Conservation (phyloP, 352 stramenopile species). For the Globisporangium megalacanthum region DNA sequence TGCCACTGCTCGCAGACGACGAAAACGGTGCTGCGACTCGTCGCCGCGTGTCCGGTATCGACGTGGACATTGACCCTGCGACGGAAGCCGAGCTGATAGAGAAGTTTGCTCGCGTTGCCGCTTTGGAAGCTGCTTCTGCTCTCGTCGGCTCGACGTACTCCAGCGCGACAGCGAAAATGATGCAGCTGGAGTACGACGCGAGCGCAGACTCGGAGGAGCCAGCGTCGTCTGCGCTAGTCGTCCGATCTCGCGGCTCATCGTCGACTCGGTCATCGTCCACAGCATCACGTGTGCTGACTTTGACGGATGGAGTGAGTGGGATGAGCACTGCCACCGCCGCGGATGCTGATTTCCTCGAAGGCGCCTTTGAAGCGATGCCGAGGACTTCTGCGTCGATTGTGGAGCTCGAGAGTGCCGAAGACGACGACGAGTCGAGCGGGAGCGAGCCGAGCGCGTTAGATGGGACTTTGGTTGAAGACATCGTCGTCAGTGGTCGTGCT, state of each 20-base stretch:
- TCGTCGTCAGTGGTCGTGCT: conserved; percentile 6
- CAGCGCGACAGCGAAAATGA: conserved; percentile 24
- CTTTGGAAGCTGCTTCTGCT: conserved; percentile 38
- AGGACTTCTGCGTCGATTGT: conserved; percentile 7
- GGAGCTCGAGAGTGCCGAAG: conserved; percentile 11
- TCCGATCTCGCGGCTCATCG: conserved; percentile 4
- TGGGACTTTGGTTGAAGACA: background rate
- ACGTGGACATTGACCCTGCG: conserved; percentile 25
- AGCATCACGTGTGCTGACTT: conserved; percentile 16
- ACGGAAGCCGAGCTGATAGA: conserved; percentile 57
- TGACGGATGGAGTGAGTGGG: conserved; percentile 1
- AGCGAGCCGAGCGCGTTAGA: conserved; percentile 1
- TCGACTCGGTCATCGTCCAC: conserved; percentile 17
- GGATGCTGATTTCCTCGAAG: conserved; percentile 1
- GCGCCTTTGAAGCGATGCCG: conserved; percentile 23
- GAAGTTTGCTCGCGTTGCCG: conserved; percentile 58
- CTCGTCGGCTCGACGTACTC: conserved; percentile 24
- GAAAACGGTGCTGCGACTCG: conserved; percentile 30
- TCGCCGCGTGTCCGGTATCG: conserved; percentile 25
- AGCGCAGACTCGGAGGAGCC: conserved; percentile 7
- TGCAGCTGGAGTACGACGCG: conserved; percentile 31
- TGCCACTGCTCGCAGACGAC: conserved; percentile 25
- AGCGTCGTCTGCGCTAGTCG: conserved; percentile 13
- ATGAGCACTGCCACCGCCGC: background rate
- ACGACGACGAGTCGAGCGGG: conserved; percentile 22